phyloP scores from a whole-genome alignment of 306 rosid genomes.

The Pachyrhizus erosus region DNA sequence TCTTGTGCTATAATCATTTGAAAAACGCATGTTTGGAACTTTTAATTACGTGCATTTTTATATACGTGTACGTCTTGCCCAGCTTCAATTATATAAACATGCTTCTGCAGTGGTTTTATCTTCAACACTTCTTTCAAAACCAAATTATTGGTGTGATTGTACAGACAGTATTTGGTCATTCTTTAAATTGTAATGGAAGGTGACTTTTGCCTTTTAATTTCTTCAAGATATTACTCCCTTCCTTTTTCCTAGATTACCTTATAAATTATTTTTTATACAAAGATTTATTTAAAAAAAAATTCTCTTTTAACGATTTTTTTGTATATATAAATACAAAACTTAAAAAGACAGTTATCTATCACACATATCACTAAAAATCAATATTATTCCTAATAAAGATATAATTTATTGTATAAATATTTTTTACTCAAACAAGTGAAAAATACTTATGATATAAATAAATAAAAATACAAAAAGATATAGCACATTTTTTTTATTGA shows the following conservation, averaged over 20 bases:
- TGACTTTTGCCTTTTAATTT: conserved; percentile 20
- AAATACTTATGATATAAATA: not conserved
- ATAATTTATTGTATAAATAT: not conserved
- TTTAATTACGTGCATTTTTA: conserved; percentile 27
- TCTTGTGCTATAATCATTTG: conserved; percentile 55
- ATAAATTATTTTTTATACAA: too few species aligned
- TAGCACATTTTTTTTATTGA: not conserved
- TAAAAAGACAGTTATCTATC: too few species aligned
- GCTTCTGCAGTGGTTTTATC: conserved; percentile 45
- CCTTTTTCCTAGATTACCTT: too few species aligned
- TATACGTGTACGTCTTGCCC: conserved; percentile 34
- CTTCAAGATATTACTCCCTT: conserved; percentile 11
- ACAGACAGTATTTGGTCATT: not conserved
- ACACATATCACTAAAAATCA: too few species aligned
- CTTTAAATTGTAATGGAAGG: conserved; percentile 10
- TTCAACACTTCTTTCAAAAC: conserved; percentile 41
- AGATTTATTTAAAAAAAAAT: too few species aligned
- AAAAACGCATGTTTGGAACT: conserved; percentile 50
- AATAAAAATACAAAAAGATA: not conserved
- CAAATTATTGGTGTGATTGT: conserved; percentile 38
- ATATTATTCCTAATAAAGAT: not conserved
- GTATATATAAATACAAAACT: too few species aligned
- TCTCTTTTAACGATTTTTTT: too few species aligned
- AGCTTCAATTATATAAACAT: conserved; percentile 40
- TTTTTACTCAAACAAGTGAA: not conserved